A percentile compares a stretch with the other conserved stretches of the same genome.
Conservation (phyloP, 2,329 filamentous ascomycete species). For the Magnaporthiopsis rhizophila region DNA sequence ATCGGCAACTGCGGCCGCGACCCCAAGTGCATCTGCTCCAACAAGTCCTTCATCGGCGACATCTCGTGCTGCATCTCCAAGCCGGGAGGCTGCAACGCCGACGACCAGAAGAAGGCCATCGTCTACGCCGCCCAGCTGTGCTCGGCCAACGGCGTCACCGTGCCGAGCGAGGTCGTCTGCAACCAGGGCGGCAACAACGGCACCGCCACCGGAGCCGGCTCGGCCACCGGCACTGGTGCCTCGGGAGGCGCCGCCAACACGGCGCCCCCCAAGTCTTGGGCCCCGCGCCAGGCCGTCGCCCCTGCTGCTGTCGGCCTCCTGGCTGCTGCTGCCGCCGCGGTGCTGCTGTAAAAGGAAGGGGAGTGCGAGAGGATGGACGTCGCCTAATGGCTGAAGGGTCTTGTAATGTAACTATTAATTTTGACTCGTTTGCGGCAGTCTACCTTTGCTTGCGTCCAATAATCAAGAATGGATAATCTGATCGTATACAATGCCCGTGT, state of each 20-base stretch:
- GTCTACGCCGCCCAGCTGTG: slow-evolving; percentile 24
- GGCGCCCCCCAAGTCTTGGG: slow-evolving; percentile 9
- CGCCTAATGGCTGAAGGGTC: not conserved
- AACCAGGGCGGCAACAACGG: not conserved
- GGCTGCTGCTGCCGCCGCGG: slow-evolving; percentile 15
- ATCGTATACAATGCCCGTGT: not conserved
- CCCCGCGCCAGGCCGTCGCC: slow-evolving; percentile 12
- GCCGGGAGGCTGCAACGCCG: slow-evolving; percentile 19
- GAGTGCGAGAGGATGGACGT: not conserved
- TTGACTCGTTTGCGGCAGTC: too few species aligned
- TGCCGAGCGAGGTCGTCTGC: slow-evolving; percentile 25
- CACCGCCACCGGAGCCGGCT: slow-evolving; percentile 6
- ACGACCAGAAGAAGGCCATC: slow-evolving; percentile 23
- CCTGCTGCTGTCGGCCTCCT: slow-evolving; percentile 12
- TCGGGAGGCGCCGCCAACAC: slow-evolving; percentile 6
- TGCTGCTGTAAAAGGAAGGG: slow-evolving; percentile 12
- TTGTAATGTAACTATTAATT: not conserved
- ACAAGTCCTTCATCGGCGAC: slow-evolving; percentile 30
- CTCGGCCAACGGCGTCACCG: slow-evolving; percentile 22
- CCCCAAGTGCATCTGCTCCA: slow-evolving; percentile 32
- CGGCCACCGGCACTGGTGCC: slow-evolving; percentile 8
- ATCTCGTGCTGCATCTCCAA: slow-evolving; percentile 28
- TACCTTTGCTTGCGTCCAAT: too few species aligned
- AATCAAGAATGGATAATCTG: too few species aligned
- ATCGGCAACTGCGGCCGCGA: slow-evolving; percentile 27